Evolutionary conservation across 208 protist genomes (phyloP).

Genomic region (Leptomonas pyrrhocoris): DNA sequence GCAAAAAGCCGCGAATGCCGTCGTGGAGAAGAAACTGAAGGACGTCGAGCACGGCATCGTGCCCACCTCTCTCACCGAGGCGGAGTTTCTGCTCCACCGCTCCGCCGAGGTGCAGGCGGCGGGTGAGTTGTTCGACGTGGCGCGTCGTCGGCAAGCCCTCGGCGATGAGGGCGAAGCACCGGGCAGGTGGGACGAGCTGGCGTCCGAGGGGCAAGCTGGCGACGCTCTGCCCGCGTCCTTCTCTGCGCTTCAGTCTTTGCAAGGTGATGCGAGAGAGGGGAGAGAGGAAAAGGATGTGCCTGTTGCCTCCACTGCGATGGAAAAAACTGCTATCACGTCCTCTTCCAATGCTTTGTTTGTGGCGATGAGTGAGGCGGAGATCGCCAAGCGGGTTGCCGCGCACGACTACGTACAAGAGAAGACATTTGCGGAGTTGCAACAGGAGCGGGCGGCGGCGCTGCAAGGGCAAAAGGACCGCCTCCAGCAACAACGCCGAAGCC

Average conservation of each 20-base stretch:
- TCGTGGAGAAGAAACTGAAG: slow-evolving; percentile 70
- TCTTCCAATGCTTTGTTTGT: slow-evolving; percentile 41
- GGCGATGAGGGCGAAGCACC: slow-evolving; percentile 31
- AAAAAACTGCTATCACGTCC: background rate
- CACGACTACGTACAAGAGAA: slow-evolving; percentile 77
- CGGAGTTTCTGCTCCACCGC: slow-evolving; percentile 70
- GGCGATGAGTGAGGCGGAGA: slow-evolving; percentile 52
- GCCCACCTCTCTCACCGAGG: slow-evolving; percentile 59
- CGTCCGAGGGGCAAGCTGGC: slow-evolving; percentile 2
- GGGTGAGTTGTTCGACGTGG: slow-evolving; percentile 59
- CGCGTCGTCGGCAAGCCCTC: slow-evolving; percentile 56
- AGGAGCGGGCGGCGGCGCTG: slow-evolving; percentile 45
- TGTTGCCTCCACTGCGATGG: background rate
- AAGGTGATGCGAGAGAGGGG: background rate
- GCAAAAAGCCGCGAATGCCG: slow-evolving; percentile 63
- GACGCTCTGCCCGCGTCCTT: background rate
- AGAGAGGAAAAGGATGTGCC: background rate
- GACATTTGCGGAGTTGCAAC: slow-evolving; percentile 63
- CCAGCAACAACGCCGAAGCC: slow-evolving; percentile 65
- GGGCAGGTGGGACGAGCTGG: slow-evolving; percentile 13
- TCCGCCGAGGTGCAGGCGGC: slow-evolving; percentile 69
- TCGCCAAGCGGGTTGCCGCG: slow-evolving; percentile 60
- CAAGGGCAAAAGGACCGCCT: slow-evolving; percentile 41
- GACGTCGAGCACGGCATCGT: slow-evolving; percentile 84
- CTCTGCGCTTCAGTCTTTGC: background rate